These are phyloP conservation scores for Leccinum variabile DNA, from an alignment of 1,284 basidiomycete species.

Conservation along the genomic window DNA sequence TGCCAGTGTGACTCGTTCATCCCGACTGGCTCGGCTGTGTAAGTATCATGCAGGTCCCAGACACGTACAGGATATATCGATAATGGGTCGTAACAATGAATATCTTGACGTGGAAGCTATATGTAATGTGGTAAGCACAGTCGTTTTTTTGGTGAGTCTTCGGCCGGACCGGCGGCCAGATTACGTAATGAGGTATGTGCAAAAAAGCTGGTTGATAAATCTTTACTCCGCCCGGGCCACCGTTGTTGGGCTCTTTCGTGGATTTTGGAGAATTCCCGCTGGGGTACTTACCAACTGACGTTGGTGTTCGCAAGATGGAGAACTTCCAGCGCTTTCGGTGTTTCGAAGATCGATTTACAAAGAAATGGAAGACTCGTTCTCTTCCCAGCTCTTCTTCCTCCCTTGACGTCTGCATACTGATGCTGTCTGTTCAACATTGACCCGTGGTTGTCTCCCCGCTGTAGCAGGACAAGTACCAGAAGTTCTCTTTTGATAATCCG, in stretches of 20 bases:
- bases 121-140: no score
- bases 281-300: constrained; percentile 1
- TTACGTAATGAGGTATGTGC: neutral
- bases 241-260: neutral
- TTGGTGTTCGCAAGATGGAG: constrained; percentile 23
- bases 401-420: constrained; percentile 9
- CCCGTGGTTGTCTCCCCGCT: neutral
- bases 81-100: no score
- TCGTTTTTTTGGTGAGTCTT: no score
- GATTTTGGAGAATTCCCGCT: constrained; percentile 10
- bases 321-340: constrained; percentile 15
- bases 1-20: constrained; percentile 37
- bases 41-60: no score
- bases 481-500: constrained; percentile 18
- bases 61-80: no score
- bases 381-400: constrained; percentile 4
- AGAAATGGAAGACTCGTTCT: constrained; percentile 19
- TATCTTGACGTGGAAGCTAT: no score
- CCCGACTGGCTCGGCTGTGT: constrained; percentile 42
- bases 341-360: constrained; percentile 25
- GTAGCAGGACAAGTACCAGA: no score
- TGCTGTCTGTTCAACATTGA: neutral
- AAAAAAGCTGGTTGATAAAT: neutral
- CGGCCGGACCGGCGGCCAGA: neutral
- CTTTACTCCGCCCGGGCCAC: neutral